Base-by-base conservation (phyloP, 495 filamentous ascomycete species). In the Aspergillus cavernicola region DNA sequence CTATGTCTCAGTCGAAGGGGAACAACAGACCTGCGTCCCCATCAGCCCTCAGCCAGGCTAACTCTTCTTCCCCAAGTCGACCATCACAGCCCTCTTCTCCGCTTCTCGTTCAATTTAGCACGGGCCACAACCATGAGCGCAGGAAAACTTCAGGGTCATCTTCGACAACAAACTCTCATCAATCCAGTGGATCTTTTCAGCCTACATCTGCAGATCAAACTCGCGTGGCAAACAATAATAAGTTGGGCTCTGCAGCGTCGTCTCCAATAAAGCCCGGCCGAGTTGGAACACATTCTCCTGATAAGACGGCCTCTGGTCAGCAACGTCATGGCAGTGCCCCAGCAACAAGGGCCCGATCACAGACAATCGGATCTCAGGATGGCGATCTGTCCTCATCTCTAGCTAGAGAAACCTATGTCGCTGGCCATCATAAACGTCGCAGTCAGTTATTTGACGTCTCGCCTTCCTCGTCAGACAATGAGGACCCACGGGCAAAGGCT, bases 361-460 rank as follows among this genome's bases (percentile, higher is more conserved):
- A 96, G 57, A 98, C 93, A 2, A 88, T 97, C 49, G 93, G 93
- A 6, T 97, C 93, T 16, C 87, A 96, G 63, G 93, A 97, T 68
- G 86, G 87, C 6, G 95, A 92, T 73, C 16, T 65, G 42, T 66
- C 66, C 10, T 65, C 65, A 8, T 62, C 60, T 6, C 52, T 70
- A 9, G 46, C 82, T n/a, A 75, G 83, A 39, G 85, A 95, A 55
- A 72, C 87, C 29, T 82, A 90, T 54, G 57, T 80, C 6, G 82
- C 86, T 0, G 77, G 82, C 24, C 92, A 96, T 53, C 81, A 90
- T 62, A 96, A 97, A 67, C 88, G 92, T 23, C 81, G 91, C 57
- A 97, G 91, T 64, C 92, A 96, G 64, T 85, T 97, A 7, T 89
- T 96, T 60, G 95, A 97, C 64, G 86, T 96, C 67, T 97, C 95